Conservation (phyloP, 2,329 filamentous ascomycete genomes). For the Ophiostoma pallidulum region DNA sequence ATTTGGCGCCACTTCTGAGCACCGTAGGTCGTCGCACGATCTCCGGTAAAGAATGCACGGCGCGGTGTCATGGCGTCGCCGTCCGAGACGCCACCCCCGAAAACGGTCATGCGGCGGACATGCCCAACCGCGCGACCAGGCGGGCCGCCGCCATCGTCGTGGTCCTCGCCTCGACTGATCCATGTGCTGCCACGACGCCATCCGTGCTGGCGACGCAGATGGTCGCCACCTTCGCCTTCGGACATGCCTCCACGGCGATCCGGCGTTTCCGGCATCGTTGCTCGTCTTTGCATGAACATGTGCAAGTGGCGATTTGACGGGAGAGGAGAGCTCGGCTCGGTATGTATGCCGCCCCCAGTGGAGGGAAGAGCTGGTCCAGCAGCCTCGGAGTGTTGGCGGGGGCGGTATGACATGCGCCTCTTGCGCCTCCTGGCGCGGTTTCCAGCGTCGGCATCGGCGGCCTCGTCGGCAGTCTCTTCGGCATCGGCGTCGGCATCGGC, state of each 20-base stretch:
- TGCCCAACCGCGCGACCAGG: slow-evolving; percentile 50
- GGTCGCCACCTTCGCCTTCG: slow-evolving; percentile 64
- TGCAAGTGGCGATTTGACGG: slow-evolving; percentile 35
- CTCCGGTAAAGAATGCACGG: slow-evolving; percentile 50
- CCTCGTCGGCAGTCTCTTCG: slow-evolving; percentile 79
- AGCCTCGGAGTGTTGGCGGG: slow-evolving; percentile 29
- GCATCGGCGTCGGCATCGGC: slow-evolving; percentile 50
- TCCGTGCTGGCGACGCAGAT: slow-evolving; percentile 43
- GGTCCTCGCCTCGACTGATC: slow-evolving; percentile 41
- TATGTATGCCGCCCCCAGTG: slow-evolving; percentile 29
- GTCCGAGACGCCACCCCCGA: slow-evolving; percentile 54
- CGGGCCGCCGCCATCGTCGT: slow-evolving; percentile 38
- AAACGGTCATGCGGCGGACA: slow-evolving; percentile 55
- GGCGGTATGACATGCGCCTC: slow-evolving; percentile 43
- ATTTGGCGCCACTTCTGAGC: slow-evolving; percentile 87
- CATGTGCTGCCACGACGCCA: slow-evolving; percentile 53
- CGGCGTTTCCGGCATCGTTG: slow-evolving; percentile 53
- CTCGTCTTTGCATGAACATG: slow-evolving; percentile 53
- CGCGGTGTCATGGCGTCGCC: slow-evolving; percentile 48
- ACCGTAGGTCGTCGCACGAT: slow-evolving; percentile 62
- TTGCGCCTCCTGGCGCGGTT: slow-evolving; percentile 54
- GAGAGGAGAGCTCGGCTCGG: slow-evolving; percentile 32
- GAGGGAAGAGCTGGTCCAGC: slow-evolving; percentile 40
- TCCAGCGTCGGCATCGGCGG: slow-evolving; percentile 33
- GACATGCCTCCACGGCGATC: slow-evolving; percentile 57